Evolutionary conservation across 495 filamentous ascomycete species (phyloP).

Genomic region (Neurospora intermedia): DNA sequence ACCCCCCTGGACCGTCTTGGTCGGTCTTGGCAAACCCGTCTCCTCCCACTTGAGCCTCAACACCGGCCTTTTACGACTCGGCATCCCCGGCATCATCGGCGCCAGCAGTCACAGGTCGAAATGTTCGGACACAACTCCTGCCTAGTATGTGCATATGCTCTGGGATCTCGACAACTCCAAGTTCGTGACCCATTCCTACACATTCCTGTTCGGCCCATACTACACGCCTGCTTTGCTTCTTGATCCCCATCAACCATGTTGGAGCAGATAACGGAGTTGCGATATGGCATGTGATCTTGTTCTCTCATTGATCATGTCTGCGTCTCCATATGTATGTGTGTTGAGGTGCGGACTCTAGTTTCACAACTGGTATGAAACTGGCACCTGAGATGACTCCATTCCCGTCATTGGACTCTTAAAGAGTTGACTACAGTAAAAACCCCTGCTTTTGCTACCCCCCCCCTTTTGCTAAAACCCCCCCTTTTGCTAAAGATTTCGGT

Average conservation of each 20-base stretch:
- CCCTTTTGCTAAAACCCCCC: too few relatives aligned
- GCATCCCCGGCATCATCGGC: background rate
- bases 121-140: background rate
- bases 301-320: background rate
- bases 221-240: background rate
- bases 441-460: too few relatives aligned
- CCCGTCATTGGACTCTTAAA: background rate
- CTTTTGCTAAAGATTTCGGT: too few relatives aligned
- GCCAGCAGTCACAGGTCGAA: background rate
- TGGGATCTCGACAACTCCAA: background rate
- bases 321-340: background rate
- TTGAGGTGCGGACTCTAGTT: background rate
- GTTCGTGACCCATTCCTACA: background rate
- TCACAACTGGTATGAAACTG: background rate
- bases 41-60: background rate
- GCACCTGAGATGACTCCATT: background rate
- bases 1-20: background rate
- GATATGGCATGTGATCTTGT: background rate
- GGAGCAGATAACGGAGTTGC: background rate
- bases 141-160: background rate
- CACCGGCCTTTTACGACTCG: background rate
- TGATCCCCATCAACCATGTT: background rate
- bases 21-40: background rate
- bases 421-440: background rate
- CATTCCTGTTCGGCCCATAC: background rate